Evolutionary conservation across 805 yeast genomes (phyloP), one percentile per base, ranked within the genome.

Genomic region (Tanozyma kutaoensis): DNA sequence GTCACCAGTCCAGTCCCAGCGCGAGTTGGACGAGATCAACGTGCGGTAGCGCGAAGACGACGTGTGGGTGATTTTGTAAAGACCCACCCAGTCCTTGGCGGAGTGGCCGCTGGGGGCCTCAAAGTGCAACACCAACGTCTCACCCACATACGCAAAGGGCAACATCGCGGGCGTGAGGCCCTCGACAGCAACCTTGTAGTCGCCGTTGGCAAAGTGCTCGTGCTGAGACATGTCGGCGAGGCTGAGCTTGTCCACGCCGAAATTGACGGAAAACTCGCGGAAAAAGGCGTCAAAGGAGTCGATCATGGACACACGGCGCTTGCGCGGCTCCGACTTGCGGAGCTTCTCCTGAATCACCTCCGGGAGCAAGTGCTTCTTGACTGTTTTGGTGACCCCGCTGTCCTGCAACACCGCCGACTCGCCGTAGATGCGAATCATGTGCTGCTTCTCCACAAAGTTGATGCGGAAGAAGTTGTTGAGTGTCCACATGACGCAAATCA

Each of bases 381-480:
- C 55, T 11, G 57, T 65, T 34, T 45, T 60, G 21, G 57, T 67
- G 42, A 47, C 70, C 28, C 55, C 66, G 32, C 59, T 66, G 34
- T 72, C 75, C 35, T 74, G 56, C 26, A 67, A 45, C 5, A 74
- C 72, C 39, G 61, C 68, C 29, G 57, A 60, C 34, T 70, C 72
- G 14, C 93, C 93, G 43, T 80, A 80, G 4, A 80, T 59, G 43
- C 71, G 73, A 31, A 71, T 65, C 79, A 80, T 76, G 43, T 80
- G 93, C 18, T 78, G 72, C 40, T 71, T 73, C 42, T 80, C 93
- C 33, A 80, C 75, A 42, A 74, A 74, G 37, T 72, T 72, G 33
- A 79, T 71, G 37, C 81, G 60, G n/a, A 71, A 50, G 31, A 79
- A 65, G 41, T 74, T 76, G 33, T 74, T 69, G 8, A 62, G 45